These are phyloP conservation scores for Zymoseptoria brevis DNA, from an alignment of 2,329 filamentous ascomycete species.

Conservation along the genomic window DNA sequence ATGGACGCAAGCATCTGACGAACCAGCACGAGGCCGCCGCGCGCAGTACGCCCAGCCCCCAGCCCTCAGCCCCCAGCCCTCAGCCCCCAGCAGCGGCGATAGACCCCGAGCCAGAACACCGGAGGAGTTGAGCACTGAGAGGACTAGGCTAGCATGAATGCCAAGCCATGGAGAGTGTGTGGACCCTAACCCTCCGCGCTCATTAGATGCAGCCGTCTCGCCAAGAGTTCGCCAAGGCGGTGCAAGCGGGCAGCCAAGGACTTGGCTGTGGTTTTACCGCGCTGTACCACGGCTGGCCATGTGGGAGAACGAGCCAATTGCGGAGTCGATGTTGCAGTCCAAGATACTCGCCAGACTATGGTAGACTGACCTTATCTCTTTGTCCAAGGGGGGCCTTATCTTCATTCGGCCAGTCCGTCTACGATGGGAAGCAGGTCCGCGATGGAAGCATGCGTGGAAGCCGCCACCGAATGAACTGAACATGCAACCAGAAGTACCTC, in stretches of 20 bases:
- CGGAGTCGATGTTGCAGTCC: conserved; percentile 1
- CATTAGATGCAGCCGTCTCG: not conserved
- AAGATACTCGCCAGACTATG: no score
- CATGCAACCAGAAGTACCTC: not conserved
- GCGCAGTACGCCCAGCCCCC: not conserved
- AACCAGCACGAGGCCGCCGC: not conserved
- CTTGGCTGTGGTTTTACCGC: not conserved
- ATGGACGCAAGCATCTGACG: not conserved
- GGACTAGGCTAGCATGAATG: no score
- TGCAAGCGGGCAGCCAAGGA: not conserved
- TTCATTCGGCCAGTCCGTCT: conserved; percentile 9
- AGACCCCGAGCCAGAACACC: not conserved
- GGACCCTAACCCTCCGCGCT: not conserved
- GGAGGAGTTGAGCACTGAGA: no score
- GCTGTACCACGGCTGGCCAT: conserved; percentile 2
- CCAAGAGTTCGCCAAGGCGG: not conserved
- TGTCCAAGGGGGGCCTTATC: conserved; percentile 7
- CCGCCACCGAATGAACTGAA: not conserved
- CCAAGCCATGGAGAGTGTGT: no score
- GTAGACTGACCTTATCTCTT: conserved; percentile 9
- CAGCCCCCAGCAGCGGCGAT: not conserved
- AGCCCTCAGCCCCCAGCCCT: no score
- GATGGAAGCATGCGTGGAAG: conserved; percentile 1
- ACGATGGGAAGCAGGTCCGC: conserved; percentile 14
- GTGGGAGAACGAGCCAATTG: not conserved